phyloP scores from a whole-genome alignment of 2,329 filamentous ascomycete genomes.

The Cryphonectria nitschkei region DNA sequence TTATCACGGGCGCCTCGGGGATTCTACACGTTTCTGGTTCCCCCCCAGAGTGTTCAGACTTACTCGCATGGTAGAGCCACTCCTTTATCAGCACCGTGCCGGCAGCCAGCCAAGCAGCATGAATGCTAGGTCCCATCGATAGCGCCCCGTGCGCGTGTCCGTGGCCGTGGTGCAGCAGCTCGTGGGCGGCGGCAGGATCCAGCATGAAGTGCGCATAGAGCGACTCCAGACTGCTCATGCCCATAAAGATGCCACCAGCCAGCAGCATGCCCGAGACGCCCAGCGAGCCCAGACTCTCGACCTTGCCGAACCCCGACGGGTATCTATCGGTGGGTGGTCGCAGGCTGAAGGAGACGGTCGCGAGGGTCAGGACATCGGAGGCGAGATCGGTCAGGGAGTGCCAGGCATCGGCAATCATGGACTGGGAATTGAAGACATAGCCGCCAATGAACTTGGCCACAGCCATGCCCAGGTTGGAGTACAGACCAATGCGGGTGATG shows the following conservation, averaged over 20 bases:
- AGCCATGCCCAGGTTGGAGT: slow-evolving; percentile 92
- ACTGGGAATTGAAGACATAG: slow-evolving; percentile 92
- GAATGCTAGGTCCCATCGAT: slow-evolving; percentile 76
- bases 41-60: slow-evolving; percentile 43
- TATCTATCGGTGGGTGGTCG: slow-evolving; percentile 82
- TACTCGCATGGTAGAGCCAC: slow-evolving; percentile 96
- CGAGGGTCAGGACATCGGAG: slow-evolving; percentile 90
- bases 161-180: slow-evolving; percentile 60
- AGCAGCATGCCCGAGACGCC: slow-evolving; percentile 92
- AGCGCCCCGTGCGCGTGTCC: slow-evolving; percentile 64
- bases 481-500: slow-evolving; percentile 87
- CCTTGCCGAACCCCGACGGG: slow-evolving; percentile 91
- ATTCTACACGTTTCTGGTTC: not conserved
- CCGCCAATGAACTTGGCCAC: slow-evolving; percentile 90
- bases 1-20: not conserved
- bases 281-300: slow-evolving; percentile 93
- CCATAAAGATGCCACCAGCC: slow-evolving; percentile 90
- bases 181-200: slow-evolving; percentile 59
- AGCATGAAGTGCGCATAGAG: slow-evolving; percentile 75
- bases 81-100: slow-evolving; percentile 93
- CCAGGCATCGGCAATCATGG: slow-evolving; percentile 90
- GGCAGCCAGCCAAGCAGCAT: slow-evolving; percentile 91
- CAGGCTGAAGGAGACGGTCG: slow-evolving; percentile 91
- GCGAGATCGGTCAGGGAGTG: slow-evolving; percentile 95
- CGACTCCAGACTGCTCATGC: slow-evolving; percentile 71